Conservation (phyloP, 2,329 filamentous ascomycete genomes). For the Sporothrix dimorphospora region DNA sequence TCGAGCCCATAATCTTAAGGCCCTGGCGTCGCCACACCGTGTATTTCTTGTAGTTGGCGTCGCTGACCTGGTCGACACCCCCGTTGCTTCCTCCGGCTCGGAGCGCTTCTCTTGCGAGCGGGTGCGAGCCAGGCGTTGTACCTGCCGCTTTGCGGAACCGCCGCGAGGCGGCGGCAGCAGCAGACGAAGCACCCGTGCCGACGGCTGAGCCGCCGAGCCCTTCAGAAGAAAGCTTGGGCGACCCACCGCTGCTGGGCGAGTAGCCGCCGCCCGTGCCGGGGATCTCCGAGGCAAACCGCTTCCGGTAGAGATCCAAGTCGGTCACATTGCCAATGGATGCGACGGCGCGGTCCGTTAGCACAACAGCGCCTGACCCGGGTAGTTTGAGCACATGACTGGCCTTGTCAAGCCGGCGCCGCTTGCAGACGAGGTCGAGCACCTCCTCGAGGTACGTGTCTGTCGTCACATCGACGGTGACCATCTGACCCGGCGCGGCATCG, state of each 20-base stretch:
- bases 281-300: conserved; percentile 75
- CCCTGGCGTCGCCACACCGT: conserved; percentile 81
- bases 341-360: conserved; percentile 75
- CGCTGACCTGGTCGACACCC: conserved; percentile 59
- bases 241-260: conserved; percentile 52
- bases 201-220: conserved; percentile 48
- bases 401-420: conserved; percentile 77
- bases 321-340: conserved; percentile 75
- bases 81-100: conserved; percentile 41
- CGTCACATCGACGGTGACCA: conserved; percentile 73
- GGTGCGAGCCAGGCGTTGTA: conserved; percentile 60
- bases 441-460: conserved; percentile 84
- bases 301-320: conserved; percentile 74
- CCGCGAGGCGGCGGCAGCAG: conserved; percentile 14
- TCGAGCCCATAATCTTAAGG: conserved; percentile 76
- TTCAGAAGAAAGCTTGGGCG: conserved; percentile 65
- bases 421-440: conserved; percentile 76
- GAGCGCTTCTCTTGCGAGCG: conserved; percentile 63
- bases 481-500: conserved; percentile 72
- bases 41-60: conserved; percentile 72
- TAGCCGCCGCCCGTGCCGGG: conserved; percentile 16
- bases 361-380: conserved; percentile 72
- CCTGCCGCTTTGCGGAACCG: conserved; percentile 31
- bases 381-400: conserved; percentile 78
- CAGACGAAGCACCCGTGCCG: conserved; percentile 43